These are phyloP conservation scores for Tilletia horrida DNA, from an alignment of 1,284 basidiomycete species.

Conservation along the genomic window DNA sequence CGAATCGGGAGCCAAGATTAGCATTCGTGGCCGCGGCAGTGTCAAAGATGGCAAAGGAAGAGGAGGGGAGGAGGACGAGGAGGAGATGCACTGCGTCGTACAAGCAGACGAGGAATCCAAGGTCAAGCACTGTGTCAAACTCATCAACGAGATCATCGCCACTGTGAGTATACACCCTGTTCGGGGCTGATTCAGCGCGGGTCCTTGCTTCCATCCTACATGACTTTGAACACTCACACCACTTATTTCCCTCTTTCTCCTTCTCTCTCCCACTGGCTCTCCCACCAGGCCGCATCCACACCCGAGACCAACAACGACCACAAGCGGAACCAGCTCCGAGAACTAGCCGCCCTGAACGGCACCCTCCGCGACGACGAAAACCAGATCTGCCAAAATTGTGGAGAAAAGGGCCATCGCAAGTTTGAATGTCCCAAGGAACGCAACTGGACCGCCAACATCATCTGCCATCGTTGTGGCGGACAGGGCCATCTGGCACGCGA, in stretches of 20 bases:
- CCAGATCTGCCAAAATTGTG: slow-evolving; percentile 97
- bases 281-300: slow-evolving; percentile 81
- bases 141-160: slow-evolving; percentile 98
- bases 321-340: slow-evolving; percentile 96
- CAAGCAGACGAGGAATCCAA: slow-evolving; percentile 89
- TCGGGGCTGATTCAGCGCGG: too few relatives aligned
- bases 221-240: neutral
- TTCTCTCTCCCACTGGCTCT: neutral
- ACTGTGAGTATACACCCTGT: slow-evolving; percentile 75
- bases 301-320: slow-evolving; percentile 99
- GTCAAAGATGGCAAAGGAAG: slow-evolving; percentile 97
- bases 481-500: slow-evolving; percentile 53
- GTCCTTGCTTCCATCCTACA: neutral
- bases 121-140: slow-evolving; percentile 80
- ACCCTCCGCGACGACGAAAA: slow-evolving; percentile 99
- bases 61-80: slow-evolving; percentile 86
- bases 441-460: slow-evolving; percentile 51
- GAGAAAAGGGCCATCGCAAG: slow-evolving; percentile 68
- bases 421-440: slow-evolving; percentile 53
- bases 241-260: neutral
- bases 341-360: slow-evolving; percentile 94
- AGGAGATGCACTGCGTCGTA: slow-evolving; percentile 97
- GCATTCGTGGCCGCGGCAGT: slow-evolving; percentile 94
- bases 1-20: slow-evolving; percentile 96
- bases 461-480: slow-evolving; percentile 52